phyloP scores from a whole-genome alignment of 1,284 basidiomycete genomes.

The Flammula alnicola region DNA sequence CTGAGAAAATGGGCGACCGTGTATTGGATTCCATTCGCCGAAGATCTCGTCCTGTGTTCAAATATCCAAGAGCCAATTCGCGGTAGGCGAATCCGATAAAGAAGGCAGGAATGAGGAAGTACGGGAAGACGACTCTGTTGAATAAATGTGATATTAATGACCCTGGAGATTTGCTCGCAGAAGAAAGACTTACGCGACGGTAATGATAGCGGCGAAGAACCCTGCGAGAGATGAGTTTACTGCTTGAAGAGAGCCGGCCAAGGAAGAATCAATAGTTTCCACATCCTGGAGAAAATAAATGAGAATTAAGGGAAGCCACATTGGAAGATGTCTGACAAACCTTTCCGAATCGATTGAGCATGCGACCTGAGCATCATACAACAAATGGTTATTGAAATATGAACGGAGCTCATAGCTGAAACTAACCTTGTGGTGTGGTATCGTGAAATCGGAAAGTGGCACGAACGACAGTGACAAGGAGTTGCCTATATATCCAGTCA shows the following conservation, averaged over 20 bases:
- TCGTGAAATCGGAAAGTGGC: slow-evolving; percentile 55
- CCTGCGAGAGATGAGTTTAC: slow-evolving; percentile 77
- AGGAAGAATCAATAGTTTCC: slow-evolving; percentile 75
- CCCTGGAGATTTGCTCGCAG: slow-evolving; percentile 2
- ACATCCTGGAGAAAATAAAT: slow-evolving; percentile 55
- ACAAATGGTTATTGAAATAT: slow-evolving; percentile 3
- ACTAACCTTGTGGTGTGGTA: slow-evolving; percentile 49
- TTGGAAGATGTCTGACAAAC: slow-evolving; percentile 27
- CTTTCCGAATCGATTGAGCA: slow-evolving; percentile 72
- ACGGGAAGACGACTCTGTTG: slow-evolving; percentile 65
- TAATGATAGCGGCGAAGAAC: slow-evolving; percentile 71
- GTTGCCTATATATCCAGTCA: slow-evolving; percentile 33
- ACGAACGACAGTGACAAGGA: slow-evolving; percentile 62
- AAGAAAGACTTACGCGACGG: slow-evolving; percentile 51
- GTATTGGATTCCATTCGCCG: slow-evolving; percentile 80
- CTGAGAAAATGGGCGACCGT: slow-evolving; percentile 75
- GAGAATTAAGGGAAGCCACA: neutral
- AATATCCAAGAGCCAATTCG: slow-evolving; percentile 70
- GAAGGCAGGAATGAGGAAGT: slow-evolving; percentile 73
- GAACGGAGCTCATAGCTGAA: neutral
- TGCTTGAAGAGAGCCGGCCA: slow-evolving; percentile 72
- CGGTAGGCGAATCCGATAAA: slow-evolving; percentile 69
- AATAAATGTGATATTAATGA: neutral
- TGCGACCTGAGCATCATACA: slow-evolving; percentile 51
- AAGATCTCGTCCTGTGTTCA: slow-evolving; percentile 78